A percentile compares a stretch with the other conserved stretches of the same genome.
phyloP scores from a whole-genome alignment of 176 grass and related monocot species.

The Zoysia pacifica region DNA sequence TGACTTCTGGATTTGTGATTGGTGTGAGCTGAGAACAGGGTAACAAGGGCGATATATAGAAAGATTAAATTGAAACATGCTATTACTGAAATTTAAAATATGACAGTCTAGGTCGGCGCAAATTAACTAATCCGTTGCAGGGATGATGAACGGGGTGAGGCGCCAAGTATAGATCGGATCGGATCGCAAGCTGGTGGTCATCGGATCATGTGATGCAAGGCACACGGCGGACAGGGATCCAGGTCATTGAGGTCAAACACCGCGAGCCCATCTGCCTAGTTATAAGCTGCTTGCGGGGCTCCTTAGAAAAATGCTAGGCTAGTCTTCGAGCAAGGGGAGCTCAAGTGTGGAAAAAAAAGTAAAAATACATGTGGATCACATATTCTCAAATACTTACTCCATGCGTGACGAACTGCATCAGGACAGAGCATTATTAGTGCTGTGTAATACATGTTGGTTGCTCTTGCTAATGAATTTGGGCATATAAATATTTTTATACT shows the following conservation, averaged over 20 bases:
- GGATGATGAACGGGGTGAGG: not conserved
- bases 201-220: constrained; percentile 18
- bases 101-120: not conserved
- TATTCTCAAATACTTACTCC: not conserved
- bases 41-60: not conserved
- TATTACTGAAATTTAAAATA: not conserved
- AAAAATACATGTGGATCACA: not conserved
- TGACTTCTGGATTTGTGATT: not conserved
- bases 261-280: not conserved
- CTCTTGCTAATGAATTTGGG: no score
- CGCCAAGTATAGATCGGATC: constrained; percentile 2
- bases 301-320: not conserved
- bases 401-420: not conserved
- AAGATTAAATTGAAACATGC: not conserved
- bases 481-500: no score
- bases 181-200: not conserved
- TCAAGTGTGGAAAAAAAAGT: not conserved
- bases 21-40: not conserved
- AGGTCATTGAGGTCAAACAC: not conserved
- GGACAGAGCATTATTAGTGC: no score
- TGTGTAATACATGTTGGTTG: no score
- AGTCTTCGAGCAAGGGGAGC: not conserved
- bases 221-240: not conserved
- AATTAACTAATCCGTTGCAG: not conserved
- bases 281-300: not conserved